Evolutionary conservation across 768 basidiomycete species (phyloP), one percentile per base, ranked within the genome.

Genomic region (Leccinum boreale): DNA sequence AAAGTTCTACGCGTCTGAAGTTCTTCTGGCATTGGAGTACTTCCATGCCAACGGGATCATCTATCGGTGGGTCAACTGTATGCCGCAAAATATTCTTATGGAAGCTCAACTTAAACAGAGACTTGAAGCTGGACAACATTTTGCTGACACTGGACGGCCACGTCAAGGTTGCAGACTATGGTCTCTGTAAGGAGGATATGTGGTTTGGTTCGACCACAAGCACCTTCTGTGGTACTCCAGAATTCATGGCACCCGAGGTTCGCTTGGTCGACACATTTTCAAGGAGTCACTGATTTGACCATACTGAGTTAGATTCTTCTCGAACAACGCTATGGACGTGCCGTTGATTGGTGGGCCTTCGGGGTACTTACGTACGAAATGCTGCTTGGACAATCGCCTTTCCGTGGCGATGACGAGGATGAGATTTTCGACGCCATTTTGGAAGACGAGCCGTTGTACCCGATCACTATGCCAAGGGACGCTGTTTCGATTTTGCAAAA

Each of bases 271-370:
- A 6, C 19, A 52, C n/a, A 23, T 48, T 47, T 23, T 21, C 11
- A 35, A 29, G 42, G 10, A 21, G 19, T 1, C 19, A 12, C 10
- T 36, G 21, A 36, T 49, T 12, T 64, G 63, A 63, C 50, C 19
- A 28, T n/a, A 31, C 10, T 15, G 6, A 60, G 33, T 26, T 14
- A 98, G 95, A 99, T 99, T 73, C 80, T 99, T 53, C 83, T 98
- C n/a, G 97, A 99, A 76, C 97, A 98, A 76, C 90, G 94, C 49
- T 99, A 99, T 66, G 95, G 94, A 10, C 92, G 94, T 39, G 96
- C 97, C 11, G 97, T 99, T 44, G 97, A 99, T 70, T 99, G 97
- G 97, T 99, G 97, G 97, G 97, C 97, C 12, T 98, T 98, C 71
- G 97, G 97, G 62, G 97, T 99, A 4, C 75, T 99, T 65, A 98